Base-by-base conservation (phyloP, 495 filamentous ascomycete genomes). In the Penicillium coprophilum region DNA sequence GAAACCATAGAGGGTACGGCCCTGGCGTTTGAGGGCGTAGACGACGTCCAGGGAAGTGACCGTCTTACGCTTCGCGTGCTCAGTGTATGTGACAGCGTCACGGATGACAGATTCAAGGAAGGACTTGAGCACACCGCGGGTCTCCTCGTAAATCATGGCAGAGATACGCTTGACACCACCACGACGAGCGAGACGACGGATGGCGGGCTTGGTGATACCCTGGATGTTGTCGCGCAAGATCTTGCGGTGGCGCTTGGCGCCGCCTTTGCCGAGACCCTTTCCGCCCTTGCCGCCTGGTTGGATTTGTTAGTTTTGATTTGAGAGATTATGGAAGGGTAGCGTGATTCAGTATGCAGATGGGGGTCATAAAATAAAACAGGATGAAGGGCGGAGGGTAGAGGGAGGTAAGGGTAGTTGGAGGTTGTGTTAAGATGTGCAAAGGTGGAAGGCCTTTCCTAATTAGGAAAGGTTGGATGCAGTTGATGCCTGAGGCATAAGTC, bases 161-260 rank as follows among this genome's bases (percentile, higher is more conserved):
- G 82, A 84, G 68, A 82, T 84, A 82, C 82, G 84, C 80, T 86
- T 83, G 73, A 84, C 80, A 78, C 80, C 80, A 47, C 80, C 77
- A 83, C 80, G 80, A 59, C 78, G 81, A 43, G 78, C 82, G 50
- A 83, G 80, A 85, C 84, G 84, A 53, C 84, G 84, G 71, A 88
- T 87, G 55, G 84, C 85, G 58, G 85, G 84, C 76, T 86, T 86
- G 69, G 85, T 88, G 71, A 88, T 86, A 70, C 85, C 85, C 72
- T 97, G 93, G 76, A 97, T 96, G 87, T 97, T 97, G 87, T 97
- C 93, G 74, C 93, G 91, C 73, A 98, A 84, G 82, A 98, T 97
- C 88, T 97, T 98, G 68, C 94, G 88, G 77, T 96, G 91, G 78
- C 92, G 92, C 88, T 97, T 97, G 81, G 93, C 92, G 67, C 96